Evolutionary conservation across 371 early-diverging fungal species (phyloP), one percentile per base, ranked within the genome.

Genomic region (Dichotomocladium elegans): DNA sequence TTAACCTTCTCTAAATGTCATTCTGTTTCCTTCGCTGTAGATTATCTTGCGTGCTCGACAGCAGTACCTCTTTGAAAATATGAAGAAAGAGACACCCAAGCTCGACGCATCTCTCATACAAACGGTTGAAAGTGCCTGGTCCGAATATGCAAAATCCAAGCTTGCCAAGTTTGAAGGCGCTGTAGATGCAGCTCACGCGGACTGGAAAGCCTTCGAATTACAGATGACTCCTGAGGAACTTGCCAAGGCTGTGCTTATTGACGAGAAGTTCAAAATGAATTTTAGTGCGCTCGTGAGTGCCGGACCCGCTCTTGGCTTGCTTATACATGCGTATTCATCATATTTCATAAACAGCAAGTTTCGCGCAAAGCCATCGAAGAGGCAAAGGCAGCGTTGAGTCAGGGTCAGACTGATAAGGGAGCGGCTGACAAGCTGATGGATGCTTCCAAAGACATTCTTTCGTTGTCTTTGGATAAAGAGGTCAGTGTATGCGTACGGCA

Each of bases 1-100:
- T 3, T 31, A 0, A 12, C 17, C 17, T 33, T 24, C 22, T 12
- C 12, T 17, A 30, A 4, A 21, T 11, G 19, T 15, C 31, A 15
- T 9, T 33, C 4, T n/a, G 21, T 34, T 48, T 19, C 24, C 5
- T 11, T 4, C 19, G 19, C 31, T 8, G 21, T 46, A 47, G 90
- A 96, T 98, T 63, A 98, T 98, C 60, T 59, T 93, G 51, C 84
- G 90, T 30, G 95, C 97, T 29, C 87, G 98, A 26, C 93, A 95
- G 51, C 86, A 86, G 56, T 77, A 90, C 64, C 75, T 98, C 41
- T 89, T 93, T 62, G 71, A 81, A 22, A 62, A 85, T 47, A 81
- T 80, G 55, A 78, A 77, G 44, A 56, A 63, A 6, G 63, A 73
- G n/a, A 75, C 61, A 12, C 49, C 52, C 10, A 62, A 61, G 27